Evolutionary conservation across 257 asterid species (phyloP).

Genomic region (Cinchona pubescens): DNA sequence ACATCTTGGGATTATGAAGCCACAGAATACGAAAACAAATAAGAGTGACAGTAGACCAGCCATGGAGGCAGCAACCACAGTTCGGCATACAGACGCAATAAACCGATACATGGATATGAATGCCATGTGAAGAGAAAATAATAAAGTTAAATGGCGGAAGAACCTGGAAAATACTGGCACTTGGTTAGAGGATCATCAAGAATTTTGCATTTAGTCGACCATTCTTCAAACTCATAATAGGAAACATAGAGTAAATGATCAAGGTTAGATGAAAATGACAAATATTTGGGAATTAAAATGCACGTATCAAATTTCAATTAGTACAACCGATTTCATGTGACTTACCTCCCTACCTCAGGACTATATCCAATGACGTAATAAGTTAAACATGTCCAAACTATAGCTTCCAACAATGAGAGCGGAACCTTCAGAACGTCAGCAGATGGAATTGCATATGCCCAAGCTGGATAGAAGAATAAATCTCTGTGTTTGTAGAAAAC

Average conservation of each 20-base stretch:
- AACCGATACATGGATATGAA: slow-evolving; percentile 59
- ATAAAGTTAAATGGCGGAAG: slow-evolving; percentile 46
- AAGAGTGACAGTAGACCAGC: slow-evolving; percentile 44
- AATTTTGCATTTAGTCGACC: not conserved
- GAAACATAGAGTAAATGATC: not conserved
- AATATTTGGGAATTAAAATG: not conserved
- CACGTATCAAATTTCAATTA: not conserved
- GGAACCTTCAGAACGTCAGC: slow-evolving; percentile 50
- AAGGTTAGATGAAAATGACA: not conserved
- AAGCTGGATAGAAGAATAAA: slow-evolving; percentile 49
- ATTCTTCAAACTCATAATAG: not conserved
- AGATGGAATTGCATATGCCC: slow-evolving; percentile 56
- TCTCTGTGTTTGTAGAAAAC: slow-evolving; percentile 58
- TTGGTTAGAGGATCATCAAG: slow-evolving; percentile 12
- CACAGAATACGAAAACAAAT: slow-evolving; percentile 43
- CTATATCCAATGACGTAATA: slow-evolving; percentile 48
- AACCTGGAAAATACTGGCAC: slow-evolving; percentile 39
- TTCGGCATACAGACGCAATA: slow-evolving; percentile 50
- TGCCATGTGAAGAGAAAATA: slow-evolving; percentile 51
- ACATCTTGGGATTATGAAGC: slow-evolving; percentile 62
- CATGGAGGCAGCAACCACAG: slow-evolving; percentile 43
- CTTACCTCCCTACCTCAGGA: slow-evolving; percentile 68
- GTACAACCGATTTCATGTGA: not conserved
- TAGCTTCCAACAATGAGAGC: slow-evolving; percentile 43
- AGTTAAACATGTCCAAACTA: slow-evolving; percentile 57